A percentile compares a stretch with the other conserved stretches of the same genome.
phyloP scores from a whole-genome alignment of 257 asterid species.

The Echites panduratus region DNA sequence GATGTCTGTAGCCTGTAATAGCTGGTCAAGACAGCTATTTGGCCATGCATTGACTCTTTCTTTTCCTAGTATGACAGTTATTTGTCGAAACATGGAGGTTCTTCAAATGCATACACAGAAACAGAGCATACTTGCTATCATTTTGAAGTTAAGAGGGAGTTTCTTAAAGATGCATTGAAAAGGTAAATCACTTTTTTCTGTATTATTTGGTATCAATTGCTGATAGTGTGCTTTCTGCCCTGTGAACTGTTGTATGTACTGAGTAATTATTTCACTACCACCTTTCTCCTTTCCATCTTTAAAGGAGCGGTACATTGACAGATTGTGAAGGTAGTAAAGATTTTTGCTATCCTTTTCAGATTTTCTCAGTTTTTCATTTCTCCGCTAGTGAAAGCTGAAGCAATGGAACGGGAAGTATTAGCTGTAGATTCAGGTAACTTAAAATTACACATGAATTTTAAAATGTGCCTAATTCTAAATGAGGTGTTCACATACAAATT shows the following conservation, averaged over 20 bases:
- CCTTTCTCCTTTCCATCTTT: neutral
- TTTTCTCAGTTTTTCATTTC: conserved; percentile 88
- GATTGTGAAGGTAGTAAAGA: conserved; percentile 12
- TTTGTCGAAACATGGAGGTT: conserved; percentile 97
- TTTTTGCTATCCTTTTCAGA: conserved; percentile 42
- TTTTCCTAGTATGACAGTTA: conserved; percentile 86
- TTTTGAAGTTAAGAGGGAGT: conserved; percentile 92
- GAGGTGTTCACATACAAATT: neutral
- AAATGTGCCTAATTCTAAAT: neutral
- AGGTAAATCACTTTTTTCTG: conserved; percentile 39
- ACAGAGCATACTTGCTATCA: conserved; percentile 97
- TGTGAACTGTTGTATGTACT: neutral
- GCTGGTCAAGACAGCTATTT: conserved; percentile 15
- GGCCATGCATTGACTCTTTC: conserved; percentile 34
- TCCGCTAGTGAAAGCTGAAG: conserved; percentile 89
- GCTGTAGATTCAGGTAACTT: conserved; percentile 93
- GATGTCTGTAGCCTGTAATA: neutral
- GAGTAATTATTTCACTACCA: neutral
- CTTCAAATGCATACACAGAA: conserved; percentile 99
- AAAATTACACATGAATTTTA: conserved; percentile 11
- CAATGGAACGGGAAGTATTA: conserved; percentile 93
- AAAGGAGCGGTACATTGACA: conserved; percentile 10
- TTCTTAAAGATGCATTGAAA: conserved; percentile 79
- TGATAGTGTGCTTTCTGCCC: conserved; percentile 1
- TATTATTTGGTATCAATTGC: neutral